These are phyloP conservation scores for Leccinum pachyderme DNA, from an alignment of 1,284 basidiomycete species.

Conservation along the genomic window DNA sequence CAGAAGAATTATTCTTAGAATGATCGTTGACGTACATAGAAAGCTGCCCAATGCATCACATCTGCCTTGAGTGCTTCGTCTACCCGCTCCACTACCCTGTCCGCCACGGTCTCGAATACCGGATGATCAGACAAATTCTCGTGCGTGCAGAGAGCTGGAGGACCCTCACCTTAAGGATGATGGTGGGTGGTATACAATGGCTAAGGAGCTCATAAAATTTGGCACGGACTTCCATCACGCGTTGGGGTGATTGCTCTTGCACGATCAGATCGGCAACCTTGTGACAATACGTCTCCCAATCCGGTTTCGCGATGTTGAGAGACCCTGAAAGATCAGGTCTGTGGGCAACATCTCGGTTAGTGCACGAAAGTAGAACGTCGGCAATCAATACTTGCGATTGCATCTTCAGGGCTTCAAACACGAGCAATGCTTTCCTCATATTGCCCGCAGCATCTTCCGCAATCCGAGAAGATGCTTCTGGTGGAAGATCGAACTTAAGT, in stretches of 20 bases:
- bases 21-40: conserved; percentile 67
- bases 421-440: conserved; percentile 90
- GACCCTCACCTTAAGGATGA: conserved; percentile 77
- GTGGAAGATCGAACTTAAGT: conserved; percentile 80
- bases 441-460: conserved; percentile 85
- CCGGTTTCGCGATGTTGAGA: conserved; percentile 87
- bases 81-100: conserved; percentile 81
- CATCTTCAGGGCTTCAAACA: conserved; percentile 95
- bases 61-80: conserved; percentile 81
- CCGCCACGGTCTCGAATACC: conserved; percentile 78
- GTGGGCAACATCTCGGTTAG: conserved; percentile 1
- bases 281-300: conserved; percentile 98
- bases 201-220: conserved; percentile 96
- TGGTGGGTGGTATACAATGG: conserved; percentile 96
- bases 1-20: neutral
- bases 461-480: conserved; percentile 72
- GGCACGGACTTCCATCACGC: conserved; percentile 87
- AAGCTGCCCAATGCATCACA: conserved; percentile 94
- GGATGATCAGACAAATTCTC: conserved; percentile 5
- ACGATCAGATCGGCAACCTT: conserved; percentile 94
- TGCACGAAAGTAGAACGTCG: neutral
- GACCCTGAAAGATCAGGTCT: conserved; percentile 75
- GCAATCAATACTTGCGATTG: conserved; percentile 62
- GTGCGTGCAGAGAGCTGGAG: neutral
- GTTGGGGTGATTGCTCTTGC: conserved; percentile 89